These are phyloP conservation scores for Hemileia vastatrix DNA, from an alignment of 1,284 basidiomycete genomes.

Conservation along the genomic window DNA sequence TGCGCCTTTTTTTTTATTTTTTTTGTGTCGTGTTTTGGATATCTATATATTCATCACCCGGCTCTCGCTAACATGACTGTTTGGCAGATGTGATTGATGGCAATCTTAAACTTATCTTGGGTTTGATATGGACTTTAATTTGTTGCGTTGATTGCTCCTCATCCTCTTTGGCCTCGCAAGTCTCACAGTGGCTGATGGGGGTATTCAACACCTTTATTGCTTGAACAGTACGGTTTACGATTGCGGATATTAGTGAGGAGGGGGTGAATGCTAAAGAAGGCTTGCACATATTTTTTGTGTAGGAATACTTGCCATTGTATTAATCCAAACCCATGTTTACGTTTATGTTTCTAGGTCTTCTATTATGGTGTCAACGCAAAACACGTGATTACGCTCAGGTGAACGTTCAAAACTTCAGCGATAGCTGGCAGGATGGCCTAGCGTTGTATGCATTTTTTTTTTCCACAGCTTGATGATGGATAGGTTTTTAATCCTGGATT, in stretches of 20 bases:
- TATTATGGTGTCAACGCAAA: constrained; percentile 96
- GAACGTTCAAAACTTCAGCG: constrained; percentile 82
- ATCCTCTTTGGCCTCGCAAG: not conserved
- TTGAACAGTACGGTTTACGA: constrained; percentile 69
- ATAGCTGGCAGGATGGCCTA: constrained; percentile 86
- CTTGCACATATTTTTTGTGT: not conserved
- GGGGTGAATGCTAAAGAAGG: constrained; percentile 91
- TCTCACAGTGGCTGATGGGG: too few relatives aligned
- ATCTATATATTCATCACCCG: constrained; percentile 1
- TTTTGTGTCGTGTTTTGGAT: not conserved
- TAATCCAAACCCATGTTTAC: not conserved
- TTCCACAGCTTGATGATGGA: not conserved
- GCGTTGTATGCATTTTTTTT: constrained; percentile 61
- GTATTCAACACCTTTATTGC: not conserved
- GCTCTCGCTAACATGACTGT: not conserved
- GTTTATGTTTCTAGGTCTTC: constrained; percentile 57
- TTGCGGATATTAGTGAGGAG: constrained; percentile 96
- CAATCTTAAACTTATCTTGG: constrained; percentile 90
- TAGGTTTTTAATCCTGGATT: constrained; percentile 24
- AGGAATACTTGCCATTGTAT: not conserved
- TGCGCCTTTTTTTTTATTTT: constrained; percentile 35
- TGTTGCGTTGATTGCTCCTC: constrained; percentile 32
- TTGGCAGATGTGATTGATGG: constrained; percentile 89
- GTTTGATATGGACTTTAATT: constrained; percentile 98
- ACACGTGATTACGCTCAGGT: constrained; percentile 85